Conservation (phyloP, 83 land plant species). For the Larix sibirica region DNA sequence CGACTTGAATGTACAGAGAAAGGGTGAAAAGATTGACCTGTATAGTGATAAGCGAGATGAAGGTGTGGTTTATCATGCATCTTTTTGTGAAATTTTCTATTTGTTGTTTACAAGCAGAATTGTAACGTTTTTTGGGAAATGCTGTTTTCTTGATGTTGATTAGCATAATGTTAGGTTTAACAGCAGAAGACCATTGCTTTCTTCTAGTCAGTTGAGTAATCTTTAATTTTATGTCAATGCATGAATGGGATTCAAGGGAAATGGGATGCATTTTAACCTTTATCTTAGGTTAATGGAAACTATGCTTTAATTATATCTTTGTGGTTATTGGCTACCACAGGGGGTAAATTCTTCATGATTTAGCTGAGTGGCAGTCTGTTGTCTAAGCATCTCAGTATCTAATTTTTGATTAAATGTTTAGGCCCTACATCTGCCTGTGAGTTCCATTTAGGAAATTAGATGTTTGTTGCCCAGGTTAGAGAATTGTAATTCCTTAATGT, state of each 20-base stretch:
- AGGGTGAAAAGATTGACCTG: slow-evolving; percentile 99
- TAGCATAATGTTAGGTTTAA: not conserved
- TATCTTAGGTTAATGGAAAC: not conserved
- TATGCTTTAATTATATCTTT: not conserved
- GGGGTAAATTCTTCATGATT: not conserved
- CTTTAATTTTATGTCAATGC: not conserved
- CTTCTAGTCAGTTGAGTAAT: not conserved
- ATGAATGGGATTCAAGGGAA: not conserved
- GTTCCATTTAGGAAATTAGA: not conserved
- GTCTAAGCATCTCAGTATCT: not conserved
- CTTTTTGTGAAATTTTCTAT: too few species aligned
- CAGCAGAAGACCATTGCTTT: not conserved
- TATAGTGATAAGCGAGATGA: slow-evolving; percentile 96
- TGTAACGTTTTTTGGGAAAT: not conserved
- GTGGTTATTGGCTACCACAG: not conserved
- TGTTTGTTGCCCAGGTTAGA: not conserved
- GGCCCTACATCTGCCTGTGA: not conserved
- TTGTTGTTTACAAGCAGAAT: too few species aligned
- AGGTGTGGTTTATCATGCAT: slow-evolving; percentile 5
- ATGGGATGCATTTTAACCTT: not conserved
- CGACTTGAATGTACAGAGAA: slow-evolving; percentile 95
- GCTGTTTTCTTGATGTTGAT: not conserved
- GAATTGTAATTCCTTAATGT: not conserved
- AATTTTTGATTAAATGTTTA: not conserved
- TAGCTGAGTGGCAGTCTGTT: not conserved